A percentile compares a stretch with the other conserved stretches of the same genome.
These are phyloP conservation scores for Cladophialophora psammophila DNA, from an alignment of 2,329 filamentous ascomycete genomes.

Conservation along the genomic window DNA sequence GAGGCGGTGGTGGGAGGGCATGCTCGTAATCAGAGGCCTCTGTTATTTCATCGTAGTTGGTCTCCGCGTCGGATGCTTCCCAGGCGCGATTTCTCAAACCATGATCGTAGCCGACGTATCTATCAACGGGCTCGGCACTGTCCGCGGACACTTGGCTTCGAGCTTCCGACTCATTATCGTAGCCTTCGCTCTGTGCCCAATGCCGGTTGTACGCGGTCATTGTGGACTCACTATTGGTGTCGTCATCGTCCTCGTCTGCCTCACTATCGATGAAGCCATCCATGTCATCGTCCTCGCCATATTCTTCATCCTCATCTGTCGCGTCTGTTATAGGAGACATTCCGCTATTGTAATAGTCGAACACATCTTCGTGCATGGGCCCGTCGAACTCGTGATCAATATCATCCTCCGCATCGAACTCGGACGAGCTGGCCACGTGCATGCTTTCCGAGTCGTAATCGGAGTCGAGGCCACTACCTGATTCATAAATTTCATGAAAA, in stretches of 20 bases:
- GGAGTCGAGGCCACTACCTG: conserved; percentile 42
- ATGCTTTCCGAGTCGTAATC: too few species aligned
- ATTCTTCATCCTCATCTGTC: conserved; percentile 20
- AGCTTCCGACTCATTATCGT: neutral
- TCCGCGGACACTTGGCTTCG: neutral
- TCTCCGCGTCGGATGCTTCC: conserved; percentile 15
- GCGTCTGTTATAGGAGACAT: conserved; percentile 7
- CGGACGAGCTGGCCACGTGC: conserved; percentile 8
- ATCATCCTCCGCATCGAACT: conserved; percentile 33
- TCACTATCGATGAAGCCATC: conserved; percentile 37
- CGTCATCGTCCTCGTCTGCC: conserved; percentile 29
- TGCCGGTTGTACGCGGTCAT: conserved; percentile 21
- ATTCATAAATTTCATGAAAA: conserved; percentile 44
- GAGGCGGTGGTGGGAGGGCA: neutral
- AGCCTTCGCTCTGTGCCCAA: neutral
- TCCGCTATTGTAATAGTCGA: conserved; percentile 14
- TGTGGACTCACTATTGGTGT: conserved; percentile 30
- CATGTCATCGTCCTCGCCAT: conserved; percentile 34
- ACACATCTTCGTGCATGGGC: conserved; percentile 18
- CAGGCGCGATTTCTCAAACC: neutral
- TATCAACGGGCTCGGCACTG: too few species aligned
- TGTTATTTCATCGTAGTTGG: conserved; percentile 31
- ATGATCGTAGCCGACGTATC: neutral
- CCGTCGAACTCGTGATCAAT: conserved; percentile 27
- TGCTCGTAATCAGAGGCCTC: conserved; percentile 24